Evolutionary conservation across 192 early-diverging fungal genomes (phyloP).

Genomic region (Coemansia sp.): DNA sequence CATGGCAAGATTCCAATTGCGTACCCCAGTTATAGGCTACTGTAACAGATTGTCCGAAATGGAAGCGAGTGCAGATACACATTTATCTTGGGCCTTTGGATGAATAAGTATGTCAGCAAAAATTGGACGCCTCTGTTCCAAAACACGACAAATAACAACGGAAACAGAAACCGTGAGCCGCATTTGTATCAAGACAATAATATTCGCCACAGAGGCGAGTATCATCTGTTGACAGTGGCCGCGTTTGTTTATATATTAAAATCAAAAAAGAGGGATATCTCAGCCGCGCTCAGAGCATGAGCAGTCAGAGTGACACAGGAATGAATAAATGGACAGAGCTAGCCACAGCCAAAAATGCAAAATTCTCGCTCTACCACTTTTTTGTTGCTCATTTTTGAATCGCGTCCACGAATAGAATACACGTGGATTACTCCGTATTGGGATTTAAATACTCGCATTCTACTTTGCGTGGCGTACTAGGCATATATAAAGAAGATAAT

Average conservation of each 20-base stretch:
- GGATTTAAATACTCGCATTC: neutral
- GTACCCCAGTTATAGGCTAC: neutral
- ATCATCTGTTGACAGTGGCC: neutral
- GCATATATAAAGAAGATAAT: neutral
- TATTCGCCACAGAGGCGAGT: neutral
- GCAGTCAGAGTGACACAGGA: neutral
- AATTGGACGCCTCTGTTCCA: neutral
- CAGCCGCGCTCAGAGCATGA: neutral
- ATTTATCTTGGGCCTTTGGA: neutral
- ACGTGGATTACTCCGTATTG: neutral
- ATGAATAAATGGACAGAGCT: neutral
- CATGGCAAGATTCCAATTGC: neutral
- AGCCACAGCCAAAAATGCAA: neutral
- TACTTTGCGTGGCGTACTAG: slow-evolving; percentile 5
- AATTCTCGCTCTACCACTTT: neutral
- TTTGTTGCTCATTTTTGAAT: neutral
- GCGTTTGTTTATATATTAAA: neutral
- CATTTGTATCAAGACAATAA: neutral
- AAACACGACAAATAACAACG: slow-evolving; percentile 6
- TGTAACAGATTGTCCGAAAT: slow-evolving; percentile 4
- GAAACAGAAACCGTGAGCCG: neutral
- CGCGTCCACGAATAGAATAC: neutral
- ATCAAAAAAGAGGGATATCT: neutral
- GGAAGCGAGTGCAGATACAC: neutral
- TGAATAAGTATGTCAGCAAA: neutral